Percentiles rank a stretch among this genome's conserved stretches.
Evolutionary conservation across 2,329 filamentous ascomycete genomes (phyloP).

Genomic region (Trichoderma sp.): DNA sequence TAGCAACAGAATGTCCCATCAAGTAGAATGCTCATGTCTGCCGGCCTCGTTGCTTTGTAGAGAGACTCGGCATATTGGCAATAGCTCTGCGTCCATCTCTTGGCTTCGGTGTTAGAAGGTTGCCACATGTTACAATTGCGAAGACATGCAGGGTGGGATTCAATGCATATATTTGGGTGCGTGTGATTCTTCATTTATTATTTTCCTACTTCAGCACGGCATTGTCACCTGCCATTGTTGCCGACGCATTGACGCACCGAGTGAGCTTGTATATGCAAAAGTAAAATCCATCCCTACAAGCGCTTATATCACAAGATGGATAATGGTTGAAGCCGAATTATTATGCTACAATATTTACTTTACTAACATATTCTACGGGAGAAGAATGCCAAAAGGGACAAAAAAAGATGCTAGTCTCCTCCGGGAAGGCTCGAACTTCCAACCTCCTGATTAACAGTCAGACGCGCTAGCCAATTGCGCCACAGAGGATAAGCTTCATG

Average conservation of each 20-base stretch:
- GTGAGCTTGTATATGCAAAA: background rate
- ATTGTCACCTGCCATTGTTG: background rate
- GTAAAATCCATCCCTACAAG: background rate
- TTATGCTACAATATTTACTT: too few relatives aligned
- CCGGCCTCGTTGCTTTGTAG: background rate
- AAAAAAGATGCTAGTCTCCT: slow-evolving; percentile 13
- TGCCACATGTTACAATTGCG: background rate
- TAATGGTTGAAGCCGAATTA: background rate
- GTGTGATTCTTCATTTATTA: background rate
- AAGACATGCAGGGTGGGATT: background rate
- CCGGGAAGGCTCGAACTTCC: slow-evolving; percentile 23
- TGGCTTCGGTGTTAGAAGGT: background rate
- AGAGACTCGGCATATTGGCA: background rate
- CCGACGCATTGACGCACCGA: background rate
- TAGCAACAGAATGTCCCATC: background rate
- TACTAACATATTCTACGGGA: background rate
- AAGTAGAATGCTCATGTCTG: background rate
- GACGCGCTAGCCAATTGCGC: slow-evolving; percentile 57
- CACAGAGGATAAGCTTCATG: slow-evolving; percentile 34
- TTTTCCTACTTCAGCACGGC: background rate
- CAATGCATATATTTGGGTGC: background rate
- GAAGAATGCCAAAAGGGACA: background rate
- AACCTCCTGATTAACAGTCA: slow-evolving; percentile 48
- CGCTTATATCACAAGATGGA: background rate
- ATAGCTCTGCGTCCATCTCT: background rate